Evolutionary conservation across 225 moss, liverwort and hornwort genomes (phyloP), one percentile per base, ranked within the genome.

Genomic region (Polytrichum commune): DNA sequence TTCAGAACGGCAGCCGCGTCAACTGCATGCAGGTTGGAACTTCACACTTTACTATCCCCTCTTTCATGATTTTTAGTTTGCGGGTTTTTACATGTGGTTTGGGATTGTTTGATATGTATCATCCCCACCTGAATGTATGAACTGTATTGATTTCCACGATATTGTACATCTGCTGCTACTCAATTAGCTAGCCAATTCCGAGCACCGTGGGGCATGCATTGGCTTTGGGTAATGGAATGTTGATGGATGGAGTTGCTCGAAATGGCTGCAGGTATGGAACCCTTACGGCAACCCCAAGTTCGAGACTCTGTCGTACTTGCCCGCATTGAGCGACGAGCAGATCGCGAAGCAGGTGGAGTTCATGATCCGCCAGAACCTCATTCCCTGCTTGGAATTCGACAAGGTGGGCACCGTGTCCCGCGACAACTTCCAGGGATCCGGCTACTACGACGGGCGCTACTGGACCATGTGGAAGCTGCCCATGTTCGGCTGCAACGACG

Each of bases 391-490:
- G 69, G 74, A 85, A 74, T 82, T 85, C 57, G 85, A 82, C 76
- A 2, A 29, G 38, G 66, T 67, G 16, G 35, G 69, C n/a, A 7
- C 1, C 57, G 63, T 76, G 57, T 32, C 69, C 7, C 76, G 67
- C 4, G 23, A 0, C 0, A 73, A 80, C 79, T 61, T 74, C 77
- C 56, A 46, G 0, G 55, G 76, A 64, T 77, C 74, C 54, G 82
- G 88, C 35, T 91, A 89, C 76, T 89, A 91, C 1, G 91, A 89
- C 19, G 91, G 89, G 0, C 84, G 89, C 4, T 91, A 91, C 89
- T 91, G 89, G 91, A 80, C 80, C 66, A 83, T 91, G 91, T 91
- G 91, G 86, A 86, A 86, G 81, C 8, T 92, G 54, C 88, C 88
- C 75, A 80, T 86, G 64, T 90, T 90, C 29, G 85, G 90, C 1